Percentiles rank a stretch among this genome's conserved stretches.
Evolutionary conservation across 1,284 basidiomycete genomes (phyloP).

Genomic region (Fomitopsis betulina): DNA sequence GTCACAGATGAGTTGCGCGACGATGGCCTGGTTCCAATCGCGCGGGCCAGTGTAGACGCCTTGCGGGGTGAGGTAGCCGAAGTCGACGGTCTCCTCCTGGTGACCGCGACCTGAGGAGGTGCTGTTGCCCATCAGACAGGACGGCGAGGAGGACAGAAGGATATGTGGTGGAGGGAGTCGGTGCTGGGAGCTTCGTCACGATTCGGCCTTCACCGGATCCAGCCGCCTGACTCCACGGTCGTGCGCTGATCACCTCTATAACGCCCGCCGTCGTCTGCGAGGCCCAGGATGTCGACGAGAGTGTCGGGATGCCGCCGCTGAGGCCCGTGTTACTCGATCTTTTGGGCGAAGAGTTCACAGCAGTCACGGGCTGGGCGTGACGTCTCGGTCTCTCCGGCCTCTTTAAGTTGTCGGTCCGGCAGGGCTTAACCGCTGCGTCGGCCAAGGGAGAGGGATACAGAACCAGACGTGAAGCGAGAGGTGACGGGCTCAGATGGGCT

Average conservation of each 20-base stretch:
- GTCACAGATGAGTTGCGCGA: constrained; percentile 83
- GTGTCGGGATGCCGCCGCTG: neutral
- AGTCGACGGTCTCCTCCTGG: constrained; percentile 76
- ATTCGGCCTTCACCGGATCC: constrained; percentile 11
- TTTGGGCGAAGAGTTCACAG: neutral
- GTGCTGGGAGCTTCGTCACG: constrained; percentile 9
- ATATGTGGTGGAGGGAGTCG: constrained; percentile 6
- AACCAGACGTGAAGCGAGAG: too few relatives aligned
- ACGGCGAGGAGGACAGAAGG: constrained; percentile 8
- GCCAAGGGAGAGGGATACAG: too few relatives aligned
- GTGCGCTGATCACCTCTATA: neutral
- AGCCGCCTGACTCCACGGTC: constrained; percentile 3
- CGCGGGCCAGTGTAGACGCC: constrained; percentile 84
- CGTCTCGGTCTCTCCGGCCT: neutral
- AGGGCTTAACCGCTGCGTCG: neutral
- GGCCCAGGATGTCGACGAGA: neutral
- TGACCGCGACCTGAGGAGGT: constrained; percentile 66
- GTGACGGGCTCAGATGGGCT: too few relatives aligned
- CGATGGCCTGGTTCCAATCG: constrained; percentile 89
- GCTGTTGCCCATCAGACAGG: constrained; percentile 69
- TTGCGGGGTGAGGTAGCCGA: constrained; percentile 82
- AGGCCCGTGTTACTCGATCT: neutral
- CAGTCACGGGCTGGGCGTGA: neutral
- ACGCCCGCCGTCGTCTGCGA: neutral
- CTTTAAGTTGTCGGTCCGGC: neutral